These are phyloP conservation scores for Pyrus hybrid DNA, from an alignment of 331 rosid species.

Conservation along the genomic window DNA sequence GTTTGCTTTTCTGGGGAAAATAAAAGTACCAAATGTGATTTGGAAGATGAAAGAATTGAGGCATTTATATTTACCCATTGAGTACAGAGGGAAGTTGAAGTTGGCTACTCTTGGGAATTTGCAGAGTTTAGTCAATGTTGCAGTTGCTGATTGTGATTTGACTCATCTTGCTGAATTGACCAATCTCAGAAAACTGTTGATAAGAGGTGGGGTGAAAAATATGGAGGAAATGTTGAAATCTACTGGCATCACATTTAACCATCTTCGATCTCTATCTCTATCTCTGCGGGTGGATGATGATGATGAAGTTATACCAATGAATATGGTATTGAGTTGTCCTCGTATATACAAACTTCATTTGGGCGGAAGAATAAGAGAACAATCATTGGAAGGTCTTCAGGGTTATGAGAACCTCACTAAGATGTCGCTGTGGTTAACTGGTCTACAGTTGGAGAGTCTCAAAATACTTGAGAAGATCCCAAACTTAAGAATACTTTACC, in stretches of 20 bases:
- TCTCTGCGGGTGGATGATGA: no score
- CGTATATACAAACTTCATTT: constrained; percentile 20
- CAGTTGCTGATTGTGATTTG: neutral
- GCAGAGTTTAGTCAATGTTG: neutral
- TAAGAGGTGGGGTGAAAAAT: neutral
- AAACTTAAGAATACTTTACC: neutral
- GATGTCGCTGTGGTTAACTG: rapidly evolving
- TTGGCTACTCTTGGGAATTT: neutral
- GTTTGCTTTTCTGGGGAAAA: no score
- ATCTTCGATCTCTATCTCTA: neutral
- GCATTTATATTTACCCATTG: constrained; percentile 28
- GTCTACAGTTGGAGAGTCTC: neutral
- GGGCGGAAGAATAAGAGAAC: neutral
- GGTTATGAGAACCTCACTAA: constrained; percentile 9
- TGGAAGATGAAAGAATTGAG: constrained; percentile 33
- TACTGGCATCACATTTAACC: neutral
- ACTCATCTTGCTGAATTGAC: neutral
- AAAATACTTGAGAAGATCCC: neutral
- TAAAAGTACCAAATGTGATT: constrained; percentile 25
- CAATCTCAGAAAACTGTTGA: no score
- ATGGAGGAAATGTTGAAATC: neutral
- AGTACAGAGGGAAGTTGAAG: neutral
- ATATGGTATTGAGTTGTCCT: constrained; percentile 24
- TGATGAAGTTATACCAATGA: neutral
- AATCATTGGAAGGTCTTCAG: constrained; percentile 7